Evolutionary conservation across 2,329 filamentous ascomycete species (phyloP).

Genomic region (Coniochaeta prunicola): DNA sequence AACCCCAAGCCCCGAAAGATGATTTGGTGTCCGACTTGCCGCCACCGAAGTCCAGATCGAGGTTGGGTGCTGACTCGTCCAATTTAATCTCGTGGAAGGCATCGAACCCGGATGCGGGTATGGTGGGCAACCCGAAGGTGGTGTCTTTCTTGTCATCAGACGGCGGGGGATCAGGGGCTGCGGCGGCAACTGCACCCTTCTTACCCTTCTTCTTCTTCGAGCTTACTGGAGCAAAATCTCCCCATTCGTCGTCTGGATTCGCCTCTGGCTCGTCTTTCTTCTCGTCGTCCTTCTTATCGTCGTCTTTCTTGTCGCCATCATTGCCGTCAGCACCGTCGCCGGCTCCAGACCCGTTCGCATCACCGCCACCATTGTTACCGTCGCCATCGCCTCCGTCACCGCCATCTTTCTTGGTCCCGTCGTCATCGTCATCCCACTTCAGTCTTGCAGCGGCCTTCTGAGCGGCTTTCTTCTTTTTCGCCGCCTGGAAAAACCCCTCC

Average conservation of each 20-base stretch:
- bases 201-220: constrained; percentile 51
- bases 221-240: constrained; percentile 33
- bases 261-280: constrained; percentile 28
- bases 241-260: constrained; percentile 42
- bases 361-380: constrained; percentile 24
- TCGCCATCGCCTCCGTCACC: constrained; percentile 23
- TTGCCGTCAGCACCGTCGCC: constrained; percentile 28
- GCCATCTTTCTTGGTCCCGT: constrained; percentile 27
- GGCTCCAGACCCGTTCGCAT: constrained; percentile 17
- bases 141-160: constrained; percentile 14
- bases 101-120: constrained; percentile 31
- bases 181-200: constrained; percentile 27
- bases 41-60: constrained; percentile 44
- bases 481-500: constrained; percentile 46
- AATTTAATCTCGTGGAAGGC: constrained; percentile 65
- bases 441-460: constrained; percentile 34
- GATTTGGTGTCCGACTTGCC: constrained; percentile 30
- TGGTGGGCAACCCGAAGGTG: constrained; percentile 14
- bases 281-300: constrained; percentile 24
- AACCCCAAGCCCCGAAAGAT: constrained; percentile 51
- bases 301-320: constrained; percentile 17
- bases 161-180: constrained; percentile 12
- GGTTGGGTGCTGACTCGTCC: constrained; percentile 49
- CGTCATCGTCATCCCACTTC: constrained; percentile 32
- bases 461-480: constrained; percentile 47